Evolutionary conservation across 2,329 filamentous ascomycete genomes (phyloP), one percentile per base, ranked within the genome.

Genomic region (Trichoderma koningii): DNA sequence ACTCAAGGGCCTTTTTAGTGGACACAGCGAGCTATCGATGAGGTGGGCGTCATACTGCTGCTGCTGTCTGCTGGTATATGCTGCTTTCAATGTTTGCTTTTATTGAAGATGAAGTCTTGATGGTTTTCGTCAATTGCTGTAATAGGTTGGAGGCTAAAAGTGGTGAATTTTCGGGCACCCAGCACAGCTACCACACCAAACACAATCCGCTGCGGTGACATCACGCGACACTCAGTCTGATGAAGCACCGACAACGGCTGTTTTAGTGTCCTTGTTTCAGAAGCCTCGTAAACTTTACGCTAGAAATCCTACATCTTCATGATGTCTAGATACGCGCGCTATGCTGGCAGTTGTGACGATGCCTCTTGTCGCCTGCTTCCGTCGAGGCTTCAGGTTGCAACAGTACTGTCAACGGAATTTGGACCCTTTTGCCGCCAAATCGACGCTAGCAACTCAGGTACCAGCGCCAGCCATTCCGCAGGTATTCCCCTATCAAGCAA

Each of bases 371-470:
- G 30, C 28, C 28, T 7, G 28, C 28, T 38, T 38, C 12, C 34
- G 14, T 38, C 34, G 5, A 38, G 34, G 12, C 34, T 38, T 14
- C 34, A 14, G 34, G 14, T 38, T 14, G 34, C 14, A 38, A 14
- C 34, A 38, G 12, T 5, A n/a, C n/a, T n/a, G n/a, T 34, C 21
- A 23, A 23, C n/a, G 21, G 21, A 23, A 23, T 30, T 34, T 38
- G 34, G 12, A 38, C 34, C 34, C 52, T 55, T 41, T 55, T 19
- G 19, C n/a, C 21, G 19, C 15, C 21, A 23, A 42, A 55, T 55
- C 21, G 34, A 55, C 53, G 21, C 55, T 47, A 60, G 56, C 23
- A 30, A 50, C 34, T 55, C 45, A 51, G 30, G 47, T 60, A 50
- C 47, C 47, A 47, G n/a, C n/a, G n/a, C n/a, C n/a, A n/a, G n/a